Percentiles rank a stretch among this genome's conserved stretches.
Conservation (phyloP, 371 early-diverging fungal genomes). For the Syncephalastrum sp. region DNA sequence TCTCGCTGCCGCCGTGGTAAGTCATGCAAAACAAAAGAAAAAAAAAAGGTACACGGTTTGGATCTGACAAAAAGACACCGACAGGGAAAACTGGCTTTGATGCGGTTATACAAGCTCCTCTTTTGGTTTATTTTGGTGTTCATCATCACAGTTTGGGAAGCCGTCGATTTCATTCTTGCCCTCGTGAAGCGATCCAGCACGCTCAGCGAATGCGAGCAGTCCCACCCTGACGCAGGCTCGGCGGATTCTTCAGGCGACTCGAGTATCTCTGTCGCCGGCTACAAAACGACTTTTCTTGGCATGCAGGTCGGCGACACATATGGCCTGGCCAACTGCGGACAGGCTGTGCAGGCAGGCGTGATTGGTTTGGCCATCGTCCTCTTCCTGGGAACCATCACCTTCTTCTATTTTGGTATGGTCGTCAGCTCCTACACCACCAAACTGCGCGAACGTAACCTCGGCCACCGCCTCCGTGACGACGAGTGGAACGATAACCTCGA, state of each 20-base stretch:
- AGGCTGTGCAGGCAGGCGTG: constrained; percentile 50
- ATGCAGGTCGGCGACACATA: constrained; percentile 46
- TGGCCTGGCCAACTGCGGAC: constrained; percentile 46
- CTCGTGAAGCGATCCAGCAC: constrained; percentile 36
- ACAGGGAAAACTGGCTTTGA: constrained; percentile 44
- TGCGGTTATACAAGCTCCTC: constrained; percentile 39
- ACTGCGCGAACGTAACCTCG: constrained; percentile 42
- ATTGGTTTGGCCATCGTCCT: constrained; percentile 43
- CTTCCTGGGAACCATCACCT: constrained; percentile 28
- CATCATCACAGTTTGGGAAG: constrained; percentile 38
- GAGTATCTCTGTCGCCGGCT: constrained; percentile 26
- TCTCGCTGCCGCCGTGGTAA: constrained; percentile 35
- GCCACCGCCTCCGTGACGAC: constrained; percentile 47
- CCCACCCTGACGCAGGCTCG: constrained; percentile 21
- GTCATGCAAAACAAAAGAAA: neutral
- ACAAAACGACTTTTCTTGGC: constrained; percentile 42
- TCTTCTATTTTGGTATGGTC: constrained; percentile 37
- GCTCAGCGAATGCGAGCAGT: constrained; percentile 26
- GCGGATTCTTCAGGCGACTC: constrained; percentile 9
- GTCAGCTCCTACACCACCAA: constrained; percentile 37
- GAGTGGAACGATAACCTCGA: constrained; percentile 50
- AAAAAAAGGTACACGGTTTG: too few relatives aligned
- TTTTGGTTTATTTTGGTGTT: constrained; percentile 36
- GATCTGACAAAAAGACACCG: neutral
- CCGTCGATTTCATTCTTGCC: constrained; percentile 35